Evolutionary conservation across 768 basidiomycete species (phyloP).

Genomic region (Chlorophyllum brunneum): DNA sequence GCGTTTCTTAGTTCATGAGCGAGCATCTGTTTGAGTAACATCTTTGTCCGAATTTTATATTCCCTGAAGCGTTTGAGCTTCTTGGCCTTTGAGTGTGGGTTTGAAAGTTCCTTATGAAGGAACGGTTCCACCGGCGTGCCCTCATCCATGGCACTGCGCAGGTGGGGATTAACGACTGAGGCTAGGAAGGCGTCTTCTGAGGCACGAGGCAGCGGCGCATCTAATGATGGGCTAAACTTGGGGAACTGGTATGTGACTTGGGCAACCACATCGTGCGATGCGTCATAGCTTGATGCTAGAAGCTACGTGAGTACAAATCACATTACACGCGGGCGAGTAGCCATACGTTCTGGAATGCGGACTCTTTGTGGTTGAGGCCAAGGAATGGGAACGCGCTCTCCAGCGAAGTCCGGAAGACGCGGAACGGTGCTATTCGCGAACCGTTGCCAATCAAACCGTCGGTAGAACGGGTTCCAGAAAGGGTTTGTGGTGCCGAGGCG

Average conservation of each 20-base stretch:
- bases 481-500: conserved; percentile 62
- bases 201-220: conserved; percentile 33
- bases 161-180: conserved; percentile 52
- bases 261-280: conserved; percentile 52
- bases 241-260: conserved; percentile 73
- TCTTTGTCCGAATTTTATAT: conserved; percentile 41
- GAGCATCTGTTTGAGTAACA: conserved; percentile 50
- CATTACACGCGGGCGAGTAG: background rate
- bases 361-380: conserved; percentile 60
- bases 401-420: conserved; percentile 39
- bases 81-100: conserved; percentile 81
- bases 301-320: conserved; percentile 5
- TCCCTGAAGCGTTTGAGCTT: conserved; percentile 75
- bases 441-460: conserved; percentile 70
- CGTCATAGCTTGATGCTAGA: conserved; percentile 62
- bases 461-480: conserved; percentile 49
- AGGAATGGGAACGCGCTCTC: conserved; percentile 47
- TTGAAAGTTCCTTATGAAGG: conserved; percentile 67
- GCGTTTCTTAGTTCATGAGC: conserved; percentile 50
- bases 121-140: conserved; percentile 63
- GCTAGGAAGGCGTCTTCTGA: conserved; percentile 57
- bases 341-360: conserved; percentile 42
- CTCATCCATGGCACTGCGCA: conserved; percentile 39
- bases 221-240: conserved; percentile 35
- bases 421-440: conserved; percentile 66